Base-by-base conservation (phyloP, 2,329 filamentous ascomycete genomes). In the Aspergillus pseudotamarii region DNA sequence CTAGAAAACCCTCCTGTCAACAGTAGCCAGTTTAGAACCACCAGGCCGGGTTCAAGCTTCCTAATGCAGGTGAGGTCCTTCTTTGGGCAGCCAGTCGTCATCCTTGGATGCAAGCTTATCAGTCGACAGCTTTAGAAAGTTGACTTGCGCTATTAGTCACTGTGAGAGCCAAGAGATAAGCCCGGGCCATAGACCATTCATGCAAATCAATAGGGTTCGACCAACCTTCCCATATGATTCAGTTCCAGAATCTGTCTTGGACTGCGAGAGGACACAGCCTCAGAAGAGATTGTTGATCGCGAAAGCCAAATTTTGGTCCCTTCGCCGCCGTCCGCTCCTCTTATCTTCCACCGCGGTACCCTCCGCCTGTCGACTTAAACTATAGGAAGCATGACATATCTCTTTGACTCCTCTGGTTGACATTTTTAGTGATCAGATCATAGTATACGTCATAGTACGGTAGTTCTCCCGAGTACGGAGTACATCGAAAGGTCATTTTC, bases 21-120 rank as follows among this genome's bases (percentile, higher is more conserved):
- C 28, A 6, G 19, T 30, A 51, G 48, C 5, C 6, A n/a, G 28
- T 51, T 51, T 21, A 21, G 28, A 51, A 34, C 48, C 28, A 51
- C 21, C 48, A 51, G 48, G 19, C 28, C 32, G 12, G 26, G 6
- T 28, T 50, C 45, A 48, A 48, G 23, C 23, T 26, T n/a, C 38
- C 16, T n/a, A n/a, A 50, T 50, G 23, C 23, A 50, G 28, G 48
- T 51, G 10, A 51, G 48, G 14, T 51, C 19, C 48, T 51, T 34
- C 23, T 14, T 26, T 12, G 12, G 26, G 16, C 16, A 50, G 16
- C 16, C 16, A 30, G 23, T 50, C 46, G 26, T 32, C 26, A 30
- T 30, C 46, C 16, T 50, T n/a, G 23, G 26, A 51, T 55, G 56
- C 36, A 55, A 53, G 56, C 63, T 64, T 64, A 64, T 64, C 63